Conservation (phyloP, 805 yeast genomes). For the Ogataea wickerhamii region DNA sequence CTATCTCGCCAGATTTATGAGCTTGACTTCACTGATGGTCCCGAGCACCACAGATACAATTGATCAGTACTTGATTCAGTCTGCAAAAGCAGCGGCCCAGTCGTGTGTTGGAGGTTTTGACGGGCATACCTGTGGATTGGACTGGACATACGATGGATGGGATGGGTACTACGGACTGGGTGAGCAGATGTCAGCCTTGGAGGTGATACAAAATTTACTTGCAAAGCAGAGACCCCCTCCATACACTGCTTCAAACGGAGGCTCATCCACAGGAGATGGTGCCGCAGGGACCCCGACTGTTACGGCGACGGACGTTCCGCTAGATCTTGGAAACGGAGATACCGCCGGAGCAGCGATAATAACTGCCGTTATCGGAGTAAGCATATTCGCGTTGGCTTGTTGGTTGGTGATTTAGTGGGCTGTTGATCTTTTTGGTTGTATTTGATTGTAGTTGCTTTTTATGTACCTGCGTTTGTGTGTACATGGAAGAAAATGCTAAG, state of each 20-base stretch:
- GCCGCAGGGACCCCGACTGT: slow-evolving; percentile 57
- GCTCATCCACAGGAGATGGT: slow-evolving; percentile 47
- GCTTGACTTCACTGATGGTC: slow-evolving; percentile 65
- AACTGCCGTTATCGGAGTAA: slow-evolving; percentile 50
- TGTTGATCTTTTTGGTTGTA: not conserved
- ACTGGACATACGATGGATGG: slow-evolving; percentile 59
- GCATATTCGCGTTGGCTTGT: slow-evolving; percentile 27
- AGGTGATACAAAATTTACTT: slow-evolving; percentile 51
- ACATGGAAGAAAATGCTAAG: not conserved
- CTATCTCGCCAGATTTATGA: slow-evolving; percentile 69
- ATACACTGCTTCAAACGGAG: slow-evolving; percentile 37
- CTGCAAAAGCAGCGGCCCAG: slow-evolving; percentile 66
- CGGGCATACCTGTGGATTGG: slow-evolving; percentile 70
- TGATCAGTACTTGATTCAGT: slow-evolving; percentile 36
- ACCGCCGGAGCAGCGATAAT: slow-evolving; percentile 69
- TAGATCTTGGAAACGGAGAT: slow-evolving; percentile 42
- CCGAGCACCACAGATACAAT: slow-evolving; percentile 49
- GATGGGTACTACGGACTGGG: slow-evolving; percentile 72
- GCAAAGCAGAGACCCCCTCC: slow-evolving; percentile 48
- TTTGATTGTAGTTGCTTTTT: not conserved
- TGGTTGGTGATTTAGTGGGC: slow-evolving; percentile 22
- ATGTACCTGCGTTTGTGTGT: not conserved
- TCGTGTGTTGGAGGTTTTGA: slow-evolving; percentile 74
- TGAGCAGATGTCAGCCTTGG: slow-evolving; percentile 75
- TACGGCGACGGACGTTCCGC: slow-evolving; percentile 39